Base-by-base conservation (phyloP, 108 stramenopile species). In the Phaeodactylum tricornutum region DNA sequence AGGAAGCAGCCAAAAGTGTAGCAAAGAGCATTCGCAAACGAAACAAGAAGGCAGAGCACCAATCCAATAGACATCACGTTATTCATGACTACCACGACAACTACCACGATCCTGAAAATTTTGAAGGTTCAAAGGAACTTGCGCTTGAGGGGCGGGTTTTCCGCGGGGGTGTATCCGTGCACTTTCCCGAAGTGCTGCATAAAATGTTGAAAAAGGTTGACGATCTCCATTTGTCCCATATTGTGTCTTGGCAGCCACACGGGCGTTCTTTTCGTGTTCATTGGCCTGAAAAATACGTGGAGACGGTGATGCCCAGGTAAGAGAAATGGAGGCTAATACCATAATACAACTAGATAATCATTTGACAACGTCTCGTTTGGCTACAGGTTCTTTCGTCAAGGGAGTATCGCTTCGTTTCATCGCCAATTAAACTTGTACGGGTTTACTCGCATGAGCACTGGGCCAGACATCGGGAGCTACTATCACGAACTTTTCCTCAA, bases 231-330 rank as follows among this genome's bases (percentile, higher is more conserved):
- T 59, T 70, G 11, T 38, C 36, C n/a, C 28, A 69, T 31, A 62
- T 82, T 45, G 69, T 77, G 23, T 75, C 71, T 0, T 82, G 78
- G 80, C 51, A 66, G 29, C 74, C 79, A n/a, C 74, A 80, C 42
- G 83, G 83, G 7, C 66, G 70, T 17, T 57, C 62, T 20, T 84
- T 84, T 43, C 46, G 62, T 11, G 67, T 85, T 3, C 75, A 75
- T 48, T 60, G 70, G 30, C 79, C 67, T 9, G 48, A 70, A n/a
- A 55, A 53, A 11, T 84, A 84, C 45, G 72, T 77, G n/a, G 33
- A 62, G 4, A 47, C 53, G 24, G 66, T 72, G 22, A 66, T 79
- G 35, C 69, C 78, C 3, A 57, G 37, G 19, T 76, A 69, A n/a
- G n/a, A n/a, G n/a, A n/a, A n/a, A n/a, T n/a, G n/a, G n/a, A n/a